Conservation (phyloP, 2,329 filamentous ascomycete species). For the Microcera coccophila region DNA sequence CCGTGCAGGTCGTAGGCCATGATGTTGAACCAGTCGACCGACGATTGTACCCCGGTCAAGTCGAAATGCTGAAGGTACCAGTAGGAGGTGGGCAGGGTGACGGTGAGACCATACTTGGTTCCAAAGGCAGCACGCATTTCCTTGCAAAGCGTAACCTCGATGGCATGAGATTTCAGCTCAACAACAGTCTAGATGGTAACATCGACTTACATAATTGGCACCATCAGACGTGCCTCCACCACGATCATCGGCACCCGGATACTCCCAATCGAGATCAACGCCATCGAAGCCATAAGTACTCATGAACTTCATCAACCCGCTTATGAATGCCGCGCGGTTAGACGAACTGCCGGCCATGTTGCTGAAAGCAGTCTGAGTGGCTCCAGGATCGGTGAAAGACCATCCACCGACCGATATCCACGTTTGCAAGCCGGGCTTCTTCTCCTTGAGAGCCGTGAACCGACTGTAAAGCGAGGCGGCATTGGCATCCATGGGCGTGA, state of each 20-base stretch:
- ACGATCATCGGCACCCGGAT: conserved; percentile 34
- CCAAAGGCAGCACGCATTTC: conserved; percentile 20
- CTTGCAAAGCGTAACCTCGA: conserved; percentile 15
- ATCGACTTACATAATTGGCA: too few relatives aligned
- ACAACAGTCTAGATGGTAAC: too few relatives aligned
- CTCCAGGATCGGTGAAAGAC: conserved; percentile 37
- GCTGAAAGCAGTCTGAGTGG: conserved; percentile 25
- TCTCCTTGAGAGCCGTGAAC: conserved; percentile 25
- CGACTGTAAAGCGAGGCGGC: not conserved
- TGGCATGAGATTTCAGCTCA: too few relatives aligned
- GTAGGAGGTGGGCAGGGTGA: conserved; percentile 19
- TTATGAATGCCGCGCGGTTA: conserved; percentile 1
- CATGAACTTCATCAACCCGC: conserved; percentile 13
- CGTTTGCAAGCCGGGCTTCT: conserved; percentile 29
- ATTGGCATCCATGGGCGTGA: not conserved
- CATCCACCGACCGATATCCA: conserved; percentile 42
- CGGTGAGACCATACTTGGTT: conserved; percentile 1
- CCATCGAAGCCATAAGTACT: conserved; percentile 20
- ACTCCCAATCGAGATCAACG: conserved; percentile 27
- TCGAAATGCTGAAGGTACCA: conserved; percentile 31
- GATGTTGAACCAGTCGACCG: not conserved
- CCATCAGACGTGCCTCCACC: conserved; percentile 34
- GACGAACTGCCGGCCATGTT: not conserved
- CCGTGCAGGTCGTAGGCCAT: conserved; percentile 2
- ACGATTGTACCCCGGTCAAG: conserved; percentile 15